Conservation (phyloP, 1,284 basidiomycete species). For the Ganoderma resinaceum region DNA sequence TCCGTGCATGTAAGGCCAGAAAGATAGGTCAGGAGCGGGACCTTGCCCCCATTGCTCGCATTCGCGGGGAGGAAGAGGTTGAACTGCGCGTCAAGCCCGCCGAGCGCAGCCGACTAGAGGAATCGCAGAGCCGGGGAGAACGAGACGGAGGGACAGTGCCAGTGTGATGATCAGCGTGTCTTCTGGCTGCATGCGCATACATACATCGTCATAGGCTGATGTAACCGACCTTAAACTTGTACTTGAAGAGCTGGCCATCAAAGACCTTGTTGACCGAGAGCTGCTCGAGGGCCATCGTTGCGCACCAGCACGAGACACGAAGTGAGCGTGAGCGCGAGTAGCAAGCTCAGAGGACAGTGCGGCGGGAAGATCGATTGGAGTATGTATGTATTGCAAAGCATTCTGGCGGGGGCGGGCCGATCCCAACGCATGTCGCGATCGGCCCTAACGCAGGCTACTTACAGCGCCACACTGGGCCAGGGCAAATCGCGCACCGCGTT, state of each 20-base stretch:
- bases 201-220: slow-evolving; percentile 3
- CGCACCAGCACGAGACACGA: not conserved
- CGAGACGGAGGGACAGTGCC: slow-evolving; percentile 1
- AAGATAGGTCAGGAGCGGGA: slow-evolving; percentile 90
- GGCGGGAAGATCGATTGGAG: slow-evolving; percentile 13
- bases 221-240: slow-evolving; percentile 77
- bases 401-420: not conserved
- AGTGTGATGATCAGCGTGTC: slow-evolving; percentile 22
- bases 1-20: slow-evolving; percentile 96
- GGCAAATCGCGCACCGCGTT: not conserved
- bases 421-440: not conserved
- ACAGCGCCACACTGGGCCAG: slow-evolving; percentile 7
- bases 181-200: not conserved
- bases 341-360: slow-evolving; percentile 4
- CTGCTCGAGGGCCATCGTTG: slow-evolving; percentile 60
- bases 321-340: slow-evolving; percentile 1
- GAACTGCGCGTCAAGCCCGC: slow-evolving; percentile 83
- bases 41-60: slow-evolving; percentile 58
- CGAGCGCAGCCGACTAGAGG: slow-evolving; percentile 68
- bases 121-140: slow-evolving; percentile 30
- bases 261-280: slow-evolving; percentile 83
- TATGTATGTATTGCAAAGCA: not conserved
- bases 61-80: slow-evolving; percentile 90
- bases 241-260: slow-evolving; percentile 84
- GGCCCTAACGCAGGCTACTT: slow-evolving; percentile 2